Evolutionary conservation across 2,329 filamentous ascomycete species (phyloP).

Genomic region (Cyphellophora attinorum): DNA sequence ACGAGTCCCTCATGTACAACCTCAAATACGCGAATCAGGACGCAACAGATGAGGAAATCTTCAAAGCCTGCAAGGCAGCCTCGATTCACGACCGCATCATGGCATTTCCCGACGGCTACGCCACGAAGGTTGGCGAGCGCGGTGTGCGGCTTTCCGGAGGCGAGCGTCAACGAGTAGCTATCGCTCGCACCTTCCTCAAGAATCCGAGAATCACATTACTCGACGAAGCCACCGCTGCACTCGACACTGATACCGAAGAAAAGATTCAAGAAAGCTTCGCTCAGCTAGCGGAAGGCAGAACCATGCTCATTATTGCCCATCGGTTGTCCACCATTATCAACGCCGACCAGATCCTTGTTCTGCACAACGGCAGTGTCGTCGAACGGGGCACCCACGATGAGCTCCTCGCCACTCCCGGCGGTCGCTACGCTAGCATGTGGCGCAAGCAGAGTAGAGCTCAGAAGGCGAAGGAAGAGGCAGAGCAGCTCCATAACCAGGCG

Average conservation of each 20-base stretch:
- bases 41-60: conserved; percentile 73
- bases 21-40: conserved; percentile 76
- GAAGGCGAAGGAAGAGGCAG: conserved; percentile 54
- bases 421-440: conserved; percentile 79
- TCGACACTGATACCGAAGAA: conserved; percentile 87
- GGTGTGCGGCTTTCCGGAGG: conserved; percentile 80
- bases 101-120: conserved; percentile 76
- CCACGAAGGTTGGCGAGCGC: conserved; percentile 84
- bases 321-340: conserved; percentile 77
- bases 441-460: conserved; percentile 76
- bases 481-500: conserved; percentile 33
- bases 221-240: conserved; percentile 83
- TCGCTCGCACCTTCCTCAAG: conserved; percentile 87
- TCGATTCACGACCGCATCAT: conserved; percentile 91
- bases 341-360: conserved; percentile 74
- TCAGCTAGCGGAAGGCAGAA: conserved; percentile 73
- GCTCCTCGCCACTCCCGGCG: conserved; percentile 53
- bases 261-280: conserved; percentile 82
- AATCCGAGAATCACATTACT: conserved; percentile 85
- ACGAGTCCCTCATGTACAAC: conserved; percentile 92
- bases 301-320: conserved; percentile 90
- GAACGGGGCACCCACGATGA: conserved; percentile 74
- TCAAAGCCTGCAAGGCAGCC: conserved; percentile 71
- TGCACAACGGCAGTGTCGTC: conserved; percentile 64
- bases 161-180: conserved; percentile 88